Evolutionary conservation across 306 rosid genomes (phyloP), one percentile per base, ranked within the genome.

Genomic region (Chamaecrista fasciculata): DNA sequence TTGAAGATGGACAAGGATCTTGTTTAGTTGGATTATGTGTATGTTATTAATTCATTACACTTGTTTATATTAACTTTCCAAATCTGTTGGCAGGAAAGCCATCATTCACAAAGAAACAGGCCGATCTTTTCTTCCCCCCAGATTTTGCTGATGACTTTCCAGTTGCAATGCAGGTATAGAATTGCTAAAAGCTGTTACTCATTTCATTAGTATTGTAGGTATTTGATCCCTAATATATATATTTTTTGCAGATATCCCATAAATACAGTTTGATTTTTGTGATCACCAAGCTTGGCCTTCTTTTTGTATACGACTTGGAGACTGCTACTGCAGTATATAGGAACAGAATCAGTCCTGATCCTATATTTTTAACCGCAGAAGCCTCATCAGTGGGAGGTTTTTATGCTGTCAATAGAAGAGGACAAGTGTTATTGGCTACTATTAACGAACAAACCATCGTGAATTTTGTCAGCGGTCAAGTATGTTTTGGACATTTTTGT

Each of bases 81-180:
- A 62, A 48, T 71, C 49, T 71, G 25, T 74, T 78, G 53, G 71
- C 88, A 95, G 99, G 99, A 67, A 95, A 95, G 67, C 96, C 97
- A 59, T 87, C 99, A 23, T 95, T 95, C 83, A 70, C 96, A 8
- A 91, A 95, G 92, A 95, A 95, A 79, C 99, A 95, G 75, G 97
- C 99, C 26, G 99, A 91, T 83, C 92, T 95, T 47, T 95, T 91
- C 91, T 95, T 95, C 72, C 99, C 99, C 57, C 99, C 99, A 19
- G 99, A 95, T 86, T 95, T 95, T 84, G 92, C 89, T 6, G 99
- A 95, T 69, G 99, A 95, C 78, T 95, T 95, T 76, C 99, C 99
- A 47, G 99, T 95, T 76, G 78, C 99, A 55, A 95, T 95, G 97
- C 99, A 95, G 99, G 99, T 95, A 78, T 14, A 2, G 50, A 69